Percentiles rank a stretch among this genome's conserved stretches.
Conservation (phyloP, 495 filamentous ascomycete species). For the Ascobolus immersus region DNA sequence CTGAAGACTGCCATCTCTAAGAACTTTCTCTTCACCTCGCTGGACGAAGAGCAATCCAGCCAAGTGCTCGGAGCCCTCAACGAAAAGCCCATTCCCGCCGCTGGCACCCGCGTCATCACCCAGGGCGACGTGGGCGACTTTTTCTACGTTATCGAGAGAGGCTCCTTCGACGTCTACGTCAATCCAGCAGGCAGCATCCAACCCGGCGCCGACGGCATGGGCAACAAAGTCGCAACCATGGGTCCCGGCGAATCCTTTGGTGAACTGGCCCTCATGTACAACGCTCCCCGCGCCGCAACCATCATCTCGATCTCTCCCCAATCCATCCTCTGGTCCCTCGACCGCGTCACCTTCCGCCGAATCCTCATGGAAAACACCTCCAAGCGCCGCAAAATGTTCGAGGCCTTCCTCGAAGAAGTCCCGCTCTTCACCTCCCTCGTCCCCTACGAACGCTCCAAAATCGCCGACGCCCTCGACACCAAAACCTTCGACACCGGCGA, state of each 20-base stretch:
- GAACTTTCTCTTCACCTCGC: constrained; percentile 85
- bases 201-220: constrained; percentile 61
- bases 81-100: constrained; percentile 84
- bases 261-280: constrained; percentile 95
- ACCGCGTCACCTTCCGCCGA: constrained; percentile 87
- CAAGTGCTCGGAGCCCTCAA: constrained; percentile 77
- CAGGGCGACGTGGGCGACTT: constrained; percentile 92
- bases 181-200: constrained; percentile 54
- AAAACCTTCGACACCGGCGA: constrained; percentile 59
- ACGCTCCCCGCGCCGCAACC: constrained; percentile 88
- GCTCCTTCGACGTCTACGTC: constrained; percentile 76
- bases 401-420: constrained; percentile 91
- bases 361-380: constrained; percentile 98
- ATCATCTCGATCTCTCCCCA: constrained; percentile 58
- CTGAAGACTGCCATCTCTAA: constrained; percentile 56
- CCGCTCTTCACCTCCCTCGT: constrained; percentile 64
- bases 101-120: constrained; percentile 63
- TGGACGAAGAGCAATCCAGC: constrained; percentile 71
- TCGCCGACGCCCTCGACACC: constrained; percentile 82
- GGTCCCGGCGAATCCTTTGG: constrained; percentile 88
- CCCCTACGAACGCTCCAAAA: constrained; percentile 80
- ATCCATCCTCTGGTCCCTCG: constrained; percentile 75
- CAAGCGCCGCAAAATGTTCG: constrained; percentile 84
- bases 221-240: constrained; percentile 54
- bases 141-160: constrained; percentile 90